These are phyloP conservation scores for Purshia tridentata DNA, from an alignment of 306 rosid genomes.

Conservation along the genomic window DNA sequence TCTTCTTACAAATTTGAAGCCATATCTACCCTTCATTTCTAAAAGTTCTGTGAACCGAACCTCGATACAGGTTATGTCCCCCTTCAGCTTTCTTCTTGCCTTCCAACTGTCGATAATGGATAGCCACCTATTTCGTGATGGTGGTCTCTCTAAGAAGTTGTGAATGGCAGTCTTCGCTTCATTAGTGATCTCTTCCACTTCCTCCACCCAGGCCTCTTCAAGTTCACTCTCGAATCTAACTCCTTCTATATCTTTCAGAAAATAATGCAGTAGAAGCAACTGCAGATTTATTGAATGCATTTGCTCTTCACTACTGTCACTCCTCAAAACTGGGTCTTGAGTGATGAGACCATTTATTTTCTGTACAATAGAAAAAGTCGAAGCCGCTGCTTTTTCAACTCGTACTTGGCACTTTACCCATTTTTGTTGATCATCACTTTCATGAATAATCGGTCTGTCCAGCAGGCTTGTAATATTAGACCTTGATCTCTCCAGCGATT, in stretches of 20 bases:
- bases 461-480: slow-evolving; percentile 13
- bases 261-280: slow-evolving; percentile 24
- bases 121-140: background rate
- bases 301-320: background rate
- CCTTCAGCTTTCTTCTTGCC: slow-evolving; percentile 5
- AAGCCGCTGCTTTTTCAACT: background rate
- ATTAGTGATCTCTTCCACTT: slow-evolving; percentile 12
- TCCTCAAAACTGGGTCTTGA: background rate
- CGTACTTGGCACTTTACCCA: background rate
- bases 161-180: background rate
- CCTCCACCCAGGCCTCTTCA: slow-evolving; percentile 30
- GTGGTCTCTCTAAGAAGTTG: background rate
- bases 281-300: background rate
- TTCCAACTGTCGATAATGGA: background rate
- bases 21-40: slow-evolving; percentile 10
- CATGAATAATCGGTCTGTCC: slow-evolving; percentile 13
- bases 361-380: background rate
- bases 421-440: background rate
- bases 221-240: slow-evolving; percentile 27
- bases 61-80: slow-evolving; percentile 1
- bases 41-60: background rate
- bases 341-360: slow-evolving; percentile 2
- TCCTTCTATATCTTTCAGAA: slow-evolving; percentile 23
- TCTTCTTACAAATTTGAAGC: slow-evolving; percentile 9
- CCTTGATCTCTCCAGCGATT: slow-evolving; percentile 27